Evolutionary conservation across 2,329 filamentous ascomycete genomes (phyloP).

Genomic region (Berkeleyomyces basicola): DNA sequence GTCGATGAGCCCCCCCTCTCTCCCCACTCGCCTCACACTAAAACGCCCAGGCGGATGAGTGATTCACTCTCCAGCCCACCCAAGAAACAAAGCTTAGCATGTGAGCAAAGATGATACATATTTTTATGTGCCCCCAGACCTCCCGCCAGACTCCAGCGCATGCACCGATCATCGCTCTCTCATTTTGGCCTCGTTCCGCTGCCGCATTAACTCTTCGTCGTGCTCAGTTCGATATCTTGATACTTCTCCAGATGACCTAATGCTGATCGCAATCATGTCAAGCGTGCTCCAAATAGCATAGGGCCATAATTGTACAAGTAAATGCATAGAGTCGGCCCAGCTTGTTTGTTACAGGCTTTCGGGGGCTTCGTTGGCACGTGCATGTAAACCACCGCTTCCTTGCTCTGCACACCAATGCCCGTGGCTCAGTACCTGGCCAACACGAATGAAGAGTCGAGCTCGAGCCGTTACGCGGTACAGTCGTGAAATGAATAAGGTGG

Average conservation of each 20-base stretch:
- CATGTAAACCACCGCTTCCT: neutral
- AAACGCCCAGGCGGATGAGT: neutral
- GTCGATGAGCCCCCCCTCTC: neutral
- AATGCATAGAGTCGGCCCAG: neutral
- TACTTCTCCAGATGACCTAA: neutral
- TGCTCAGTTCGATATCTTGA: neutral
- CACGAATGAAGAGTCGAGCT: slow-evolving; percentile 1
- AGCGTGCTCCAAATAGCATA: neutral
- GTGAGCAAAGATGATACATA: neutral
- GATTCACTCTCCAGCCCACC: neutral
- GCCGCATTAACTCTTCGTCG: too few species aligned
- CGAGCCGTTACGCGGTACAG: neutral
- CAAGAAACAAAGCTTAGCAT: neutral
- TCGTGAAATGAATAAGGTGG: neutral
- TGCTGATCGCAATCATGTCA: neutral
- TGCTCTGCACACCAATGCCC: neutral
- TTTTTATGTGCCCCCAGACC: neutral
- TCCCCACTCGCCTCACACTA: neutral
- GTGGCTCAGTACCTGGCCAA: neutral
- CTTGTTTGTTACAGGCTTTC: neutral
- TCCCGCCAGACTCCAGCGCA: neutral
- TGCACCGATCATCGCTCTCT: neutral
- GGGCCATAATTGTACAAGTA: neutral
- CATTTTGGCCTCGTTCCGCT: neutral
- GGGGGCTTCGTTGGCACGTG: slow-evolving; percentile 1